Evolutionary conservation across 371 early-diverging fungal species (phyloP).

Genomic region (Lichtheimia corymbifera): DNA sequence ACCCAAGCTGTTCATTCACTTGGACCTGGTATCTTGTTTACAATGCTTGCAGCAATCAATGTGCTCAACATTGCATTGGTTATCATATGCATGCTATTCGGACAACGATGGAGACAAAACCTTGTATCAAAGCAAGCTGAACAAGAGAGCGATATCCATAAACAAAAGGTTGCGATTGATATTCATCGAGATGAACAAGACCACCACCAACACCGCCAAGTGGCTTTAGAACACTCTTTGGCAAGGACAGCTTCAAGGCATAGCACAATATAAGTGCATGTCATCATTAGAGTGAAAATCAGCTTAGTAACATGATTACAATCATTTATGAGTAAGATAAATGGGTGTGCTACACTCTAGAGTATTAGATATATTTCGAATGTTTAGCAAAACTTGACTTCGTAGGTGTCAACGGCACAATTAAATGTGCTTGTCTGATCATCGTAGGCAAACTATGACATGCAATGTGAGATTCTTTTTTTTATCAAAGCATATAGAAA

Average conservation of each 20-base stretch:
- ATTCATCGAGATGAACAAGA: background rate
- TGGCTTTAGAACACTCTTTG: conserved; percentile 2
- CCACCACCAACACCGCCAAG: background rate
- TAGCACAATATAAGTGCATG: background rate
- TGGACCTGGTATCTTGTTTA: conserved; percentile 30
- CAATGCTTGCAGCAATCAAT: conserved; percentile 26
- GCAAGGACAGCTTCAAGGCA: conserved; percentile 13
- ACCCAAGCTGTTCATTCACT: conserved; percentile 19
- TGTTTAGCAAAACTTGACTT: conserved; percentile 27
- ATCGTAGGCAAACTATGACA: conserved; percentile 40
- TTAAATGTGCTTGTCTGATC: conserved; percentile 36
- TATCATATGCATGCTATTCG: conserved; percentile 21
- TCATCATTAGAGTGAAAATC: background rate
- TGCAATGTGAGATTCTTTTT: background rate
- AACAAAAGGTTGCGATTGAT: background rate
- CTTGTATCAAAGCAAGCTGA: background rate
- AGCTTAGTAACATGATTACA: background rate
- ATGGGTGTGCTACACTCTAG: too few species aligned
- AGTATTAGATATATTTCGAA: background rate
- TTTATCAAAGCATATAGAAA: background rate
- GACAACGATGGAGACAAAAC: conserved; percentile 24
- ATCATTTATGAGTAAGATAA: too few species aligned
- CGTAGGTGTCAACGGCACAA: conserved; percentile 27
- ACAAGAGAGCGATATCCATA: background rate
- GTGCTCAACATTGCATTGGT: conserved; percentile 22